Base-by-base conservation (phyloP, 2,329 filamentous ascomycete species). In the Sclerotinia subarctica region DNA sequence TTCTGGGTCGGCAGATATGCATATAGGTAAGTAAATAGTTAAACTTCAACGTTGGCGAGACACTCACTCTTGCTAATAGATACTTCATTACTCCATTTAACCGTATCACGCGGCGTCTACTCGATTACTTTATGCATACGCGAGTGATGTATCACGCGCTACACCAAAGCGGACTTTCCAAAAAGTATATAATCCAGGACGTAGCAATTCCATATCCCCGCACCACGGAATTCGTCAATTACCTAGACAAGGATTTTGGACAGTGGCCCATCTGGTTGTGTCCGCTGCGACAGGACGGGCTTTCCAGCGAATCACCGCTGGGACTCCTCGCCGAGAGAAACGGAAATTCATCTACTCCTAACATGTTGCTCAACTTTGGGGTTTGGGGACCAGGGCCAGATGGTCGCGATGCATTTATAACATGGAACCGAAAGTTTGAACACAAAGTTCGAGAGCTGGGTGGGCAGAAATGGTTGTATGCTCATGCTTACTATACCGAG, bases 381-480 rank as follows among this genome's bases (percentile, higher is more conserved):
- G 85, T 96, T 46, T 96, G 92, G 92, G 92, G 92, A 13, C 91
- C 88, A 78, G 91, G 90, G 15, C 86, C 89, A 1, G 78, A 81
- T 2, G 76, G 83, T 60, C 56, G 69, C 1, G 77, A 79, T 0
- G 82, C 82, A 17, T 94, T 94, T 75, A 82, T 93, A 2, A 77
- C 79, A 42, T 85, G 86, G 74, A 96, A 96, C 78, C 85, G 90
- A 26, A 82, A 82, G 35, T 83, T 96, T 32, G 92, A 96, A 80
- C 79, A 82, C 44, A 89, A 90, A 76, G 85, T 93, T 8, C 81
- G 82, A 56, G 82, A 86, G 71, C 83, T 95, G 2, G 88, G 88
- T 64, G 92, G 92, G 3, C 86, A 90, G 80, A 96, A 96, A 80
- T 95, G 91, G 89, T 81, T 96, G 19, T 96, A 96, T 78, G 92